Evolutionary conservation across 345 rosid genomes (phyloP).

Genomic region (Dovyalis caffra): DNA sequence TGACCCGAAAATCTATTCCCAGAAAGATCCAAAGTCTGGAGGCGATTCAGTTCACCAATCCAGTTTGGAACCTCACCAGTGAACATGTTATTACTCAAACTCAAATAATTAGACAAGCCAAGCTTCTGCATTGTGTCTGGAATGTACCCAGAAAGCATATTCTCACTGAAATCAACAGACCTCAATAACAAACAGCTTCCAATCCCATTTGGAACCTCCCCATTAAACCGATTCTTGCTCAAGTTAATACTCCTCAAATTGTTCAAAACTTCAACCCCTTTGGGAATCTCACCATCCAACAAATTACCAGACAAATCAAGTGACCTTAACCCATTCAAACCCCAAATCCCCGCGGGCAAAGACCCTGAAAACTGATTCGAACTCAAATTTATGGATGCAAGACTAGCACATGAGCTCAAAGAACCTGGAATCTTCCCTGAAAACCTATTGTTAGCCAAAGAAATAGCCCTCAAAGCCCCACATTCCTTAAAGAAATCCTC

Average conservation of each 20-base stretch:
- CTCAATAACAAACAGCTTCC: slow-evolving; percentile 73
- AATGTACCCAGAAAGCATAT: slow-evolving; percentile 62
- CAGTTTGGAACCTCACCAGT: slow-evolving; percentile 65
- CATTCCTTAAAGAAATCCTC: slow-evolving; percentile 78
- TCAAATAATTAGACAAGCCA: slow-evolving; percentile 54
- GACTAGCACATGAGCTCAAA: slow-evolving; percentile 67
- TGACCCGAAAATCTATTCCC: slow-evolving; percentile 56
- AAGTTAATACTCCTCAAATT: slow-evolving; percentile 61
- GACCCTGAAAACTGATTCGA: slow-evolving; percentile 69
- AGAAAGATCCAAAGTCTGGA: slow-evolving; percentile 82
- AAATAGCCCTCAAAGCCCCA: slow-evolving; percentile 63
- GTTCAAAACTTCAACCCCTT: slow-evolving; percentile 54
- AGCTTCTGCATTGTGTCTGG: slow-evolving; percentile 75
- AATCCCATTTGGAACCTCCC: slow-evolving; percentile 59
- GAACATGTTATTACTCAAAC: slow-evolving; percentile 54
- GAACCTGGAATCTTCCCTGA: slow-evolving; percentile 73
- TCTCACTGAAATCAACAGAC: slow-evolving; percentile 67
- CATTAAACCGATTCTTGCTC: slow-evolving; percentile 57
- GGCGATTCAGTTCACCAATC: slow-evolving; percentile 74
- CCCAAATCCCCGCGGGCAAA: slow-evolving; percentile 68
- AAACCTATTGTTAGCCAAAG: slow-evolving; percentile 68
- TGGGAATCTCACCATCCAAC: slow-evolving; percentile 65
- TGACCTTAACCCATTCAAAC: slow-evolving; percentile 62
- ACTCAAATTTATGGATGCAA: slow-evolving; percentile 62
- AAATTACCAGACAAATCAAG: slow-evolving; percentile 76